Percentiles rank a stretch among this genome's conserved stretches.
Conservation (phyloP, 257 asterid genomes). For the Penstemon newberryi region DNA sequence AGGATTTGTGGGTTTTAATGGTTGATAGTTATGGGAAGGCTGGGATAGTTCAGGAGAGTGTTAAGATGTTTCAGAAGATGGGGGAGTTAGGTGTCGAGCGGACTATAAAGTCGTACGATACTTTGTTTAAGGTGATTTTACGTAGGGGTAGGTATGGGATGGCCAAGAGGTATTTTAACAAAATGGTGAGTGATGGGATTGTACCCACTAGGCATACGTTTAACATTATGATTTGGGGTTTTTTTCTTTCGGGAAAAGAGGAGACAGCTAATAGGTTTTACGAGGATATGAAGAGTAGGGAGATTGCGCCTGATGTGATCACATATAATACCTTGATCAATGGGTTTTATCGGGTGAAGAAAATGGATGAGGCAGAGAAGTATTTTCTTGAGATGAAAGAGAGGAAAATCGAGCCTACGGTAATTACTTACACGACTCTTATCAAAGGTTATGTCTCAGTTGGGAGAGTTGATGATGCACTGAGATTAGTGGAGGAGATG, state of each 20-base stretch:
- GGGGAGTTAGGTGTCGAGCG: conserved; percentile 69
- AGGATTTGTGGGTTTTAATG: conserved; percentile 82
- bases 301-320: conserved; percentile 59
- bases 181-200: conserved; percentile 78
- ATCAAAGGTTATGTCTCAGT: conserved; percentile 76
- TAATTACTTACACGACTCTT: conserved; percentile 72
- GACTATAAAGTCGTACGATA: conserved; percentile 62
- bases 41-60: conserved; percentile 96
- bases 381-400: conserved; percentile 85
- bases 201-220: conserved; percentile 76
- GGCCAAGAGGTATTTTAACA: conserved; percentile 84
- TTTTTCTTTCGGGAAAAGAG: conserved; percentile 62
- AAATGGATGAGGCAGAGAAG: conserved; percentile 82
- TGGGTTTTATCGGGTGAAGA: conserved; percentile 62
- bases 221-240: conserved; percentile 84
- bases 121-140: conserved; percentile 71
- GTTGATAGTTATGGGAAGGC: conserved; percentile 78
- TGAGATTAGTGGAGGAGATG: conserved; percentile 84
- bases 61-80: conserved; percentile 77
- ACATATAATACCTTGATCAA: conserved; percentile 83
- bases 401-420: conserved; percentile 69
- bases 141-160: conserved; percentile 81
- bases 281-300: conserved; percentile 85
- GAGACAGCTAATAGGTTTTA: conserved; percentile 74
- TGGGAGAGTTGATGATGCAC: conserved; percentile 70